Conservation (phyloP, 2,329 filamentous ascomycete genomes). For the Colletotrichum sp. region DNA sequence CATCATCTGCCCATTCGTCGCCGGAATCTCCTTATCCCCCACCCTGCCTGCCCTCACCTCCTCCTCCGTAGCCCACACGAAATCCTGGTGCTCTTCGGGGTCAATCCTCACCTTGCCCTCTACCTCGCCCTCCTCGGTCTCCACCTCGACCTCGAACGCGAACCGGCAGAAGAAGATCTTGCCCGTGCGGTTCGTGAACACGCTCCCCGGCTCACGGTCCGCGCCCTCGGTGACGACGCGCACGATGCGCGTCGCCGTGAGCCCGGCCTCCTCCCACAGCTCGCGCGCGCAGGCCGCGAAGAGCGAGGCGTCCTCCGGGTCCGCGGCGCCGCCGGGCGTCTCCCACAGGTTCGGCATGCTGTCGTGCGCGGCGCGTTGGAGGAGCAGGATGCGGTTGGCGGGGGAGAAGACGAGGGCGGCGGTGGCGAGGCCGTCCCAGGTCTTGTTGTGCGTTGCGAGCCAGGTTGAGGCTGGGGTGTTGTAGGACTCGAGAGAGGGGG, state of each 20-base stretch:
- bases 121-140: conserved; percentile 24
- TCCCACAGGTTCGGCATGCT: conserved; percentile 53
- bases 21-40: conserved; percentile 31
- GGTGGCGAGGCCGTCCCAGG: conserved; percentile 32
- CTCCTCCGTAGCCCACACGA: conserved; percentile 42
- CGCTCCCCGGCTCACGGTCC: conserved; percentile 24
- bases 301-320: conserved; percentile 44
- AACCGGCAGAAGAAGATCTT: conserved; percentile 34
- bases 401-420: conserved; percentile 40
- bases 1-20: conserved; percentile 30
- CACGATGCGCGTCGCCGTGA: conserved; percentile 34
- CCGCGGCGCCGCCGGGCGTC: conserved; percentile 52
- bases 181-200: conserved; percentile 39
- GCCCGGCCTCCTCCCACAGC: conserved; percentile 52
- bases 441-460: conserved; percentile 14
- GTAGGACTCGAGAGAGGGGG: conserved; percentile 21
- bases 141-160: conserved; percentile 36
- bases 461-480: conserved; percentile 21
- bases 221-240: conserved; percentile 31
- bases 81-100: conserved; percentile 45
- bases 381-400: conserved; percentile 42
- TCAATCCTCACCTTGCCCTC: conserved; percentile 35
- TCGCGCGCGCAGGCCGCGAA: conserved; percentile 51
- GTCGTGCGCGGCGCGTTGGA: conserved; percentile 51
- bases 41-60: conserved; percentile 34